These are phyloP conservation scores for Lavandula angustifolia DNA, from an alignment of 257 asterid genomes.

Conservation along the genomic window DNA sequence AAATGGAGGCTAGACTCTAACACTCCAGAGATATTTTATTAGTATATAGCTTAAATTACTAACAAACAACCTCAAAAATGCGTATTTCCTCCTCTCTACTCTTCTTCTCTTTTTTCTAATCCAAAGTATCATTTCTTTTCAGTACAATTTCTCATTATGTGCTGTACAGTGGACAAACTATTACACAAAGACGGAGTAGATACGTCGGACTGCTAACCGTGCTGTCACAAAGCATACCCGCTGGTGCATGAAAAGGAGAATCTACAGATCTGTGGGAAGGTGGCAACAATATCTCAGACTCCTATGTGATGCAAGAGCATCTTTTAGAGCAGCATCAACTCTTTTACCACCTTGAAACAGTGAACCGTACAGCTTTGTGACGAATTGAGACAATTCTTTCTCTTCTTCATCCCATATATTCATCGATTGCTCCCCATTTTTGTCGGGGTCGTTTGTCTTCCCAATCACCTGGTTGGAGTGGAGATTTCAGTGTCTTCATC, in stretches of 20 bases:
- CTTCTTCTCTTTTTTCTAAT: not conserved
- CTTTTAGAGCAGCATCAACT: constrained; percentile 60
- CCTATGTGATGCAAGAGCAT: constrained; percentile 63
- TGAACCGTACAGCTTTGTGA: constrained; percentile 65
- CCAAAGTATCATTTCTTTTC: not conserved
- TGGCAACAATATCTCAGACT: constrained; percentile 75
- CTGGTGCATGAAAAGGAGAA: not conserved
- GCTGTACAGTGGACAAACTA: constrained; percentile 24
- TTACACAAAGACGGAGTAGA: constrained; percentile 29
- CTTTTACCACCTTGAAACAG: constrained; percentile 75
- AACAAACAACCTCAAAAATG: constrained; percentile 27
- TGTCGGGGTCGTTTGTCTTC: constrained; percentile 87
- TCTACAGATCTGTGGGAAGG: constrained; percentile 43
- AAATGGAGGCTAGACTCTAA: too few species aligned
- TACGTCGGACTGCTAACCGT: too few species aligned
- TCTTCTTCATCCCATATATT: constrained; percentile 84
- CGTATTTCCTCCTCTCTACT: not conserved
- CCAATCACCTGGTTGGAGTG: constrained; percentile 91
- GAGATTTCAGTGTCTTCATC: constrained; percentile 70
- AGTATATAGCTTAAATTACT: not conserved
- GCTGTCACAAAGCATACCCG: too few species aligned
- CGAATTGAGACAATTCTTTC: constrained; percentile 78
- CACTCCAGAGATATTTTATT: not conserved
- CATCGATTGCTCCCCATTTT: constrained; percentile 47
- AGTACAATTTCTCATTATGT: constrained; percentile 14